phyloP scores from a whole-genome alignment of 192 early-diverging fungal genomes.

The Entomortierella beljakovae region DNA sequence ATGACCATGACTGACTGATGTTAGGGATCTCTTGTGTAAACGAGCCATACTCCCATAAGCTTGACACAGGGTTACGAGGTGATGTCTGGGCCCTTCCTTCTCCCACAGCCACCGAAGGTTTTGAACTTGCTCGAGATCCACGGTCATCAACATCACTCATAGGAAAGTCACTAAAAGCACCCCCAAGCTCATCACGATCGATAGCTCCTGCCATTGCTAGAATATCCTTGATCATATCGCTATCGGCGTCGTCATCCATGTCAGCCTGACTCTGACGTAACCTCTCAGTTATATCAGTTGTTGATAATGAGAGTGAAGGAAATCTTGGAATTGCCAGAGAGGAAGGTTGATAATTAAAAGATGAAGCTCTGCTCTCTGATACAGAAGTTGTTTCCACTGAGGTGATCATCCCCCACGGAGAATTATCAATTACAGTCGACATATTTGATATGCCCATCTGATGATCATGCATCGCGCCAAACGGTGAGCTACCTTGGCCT shows the following conservation, averaged over 20 bases:
- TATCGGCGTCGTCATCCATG: constrained; percentile 19
- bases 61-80: constrained; percentile 12
- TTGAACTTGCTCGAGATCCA: background rate
- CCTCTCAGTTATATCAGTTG: constrained; percentile 20
- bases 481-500: background rate
- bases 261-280: constrained; percentile 26
- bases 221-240: constrained; percentile 38
- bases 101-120: constrained; percentile 23
- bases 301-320: background rate
- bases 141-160: background rate
- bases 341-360: background rate
- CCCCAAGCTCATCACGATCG: constrained; percentile 27
- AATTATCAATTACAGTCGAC: background rate
- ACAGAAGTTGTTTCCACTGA: background rate
- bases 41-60: constrained; percentile 41
- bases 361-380: background rate
- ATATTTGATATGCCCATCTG: background rate
- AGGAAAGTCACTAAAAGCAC: background rate
- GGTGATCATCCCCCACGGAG: background rate
- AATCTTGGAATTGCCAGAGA: background rate
- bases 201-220: constrained; percentile 42
- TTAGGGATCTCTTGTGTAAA: constrained; percentile 19
- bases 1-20: constrained; percentile 12
- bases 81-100: constrained; percentile 11
- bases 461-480: background rate